A percentile compares a stretch with the other conserved stretches of the same genome.
Conservation (phyloP, 805 yeast species). For the Yamadazyma sp. region DNA sequence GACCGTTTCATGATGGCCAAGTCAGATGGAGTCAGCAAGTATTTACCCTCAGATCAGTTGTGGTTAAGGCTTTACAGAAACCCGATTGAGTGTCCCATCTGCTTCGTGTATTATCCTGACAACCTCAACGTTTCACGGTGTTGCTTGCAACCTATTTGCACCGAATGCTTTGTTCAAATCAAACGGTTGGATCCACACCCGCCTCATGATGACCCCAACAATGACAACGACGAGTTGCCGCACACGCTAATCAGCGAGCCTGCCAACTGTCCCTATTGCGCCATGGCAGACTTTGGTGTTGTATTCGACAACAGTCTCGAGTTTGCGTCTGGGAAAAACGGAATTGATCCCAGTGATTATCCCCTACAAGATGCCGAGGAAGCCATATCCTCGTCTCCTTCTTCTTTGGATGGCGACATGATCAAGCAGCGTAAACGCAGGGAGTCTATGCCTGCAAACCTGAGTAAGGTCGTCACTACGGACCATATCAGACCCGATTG, state of each 20-base stretch:
- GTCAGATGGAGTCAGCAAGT: slow-evolving; percentile 13
- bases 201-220: slow-evolving; percentile 60
- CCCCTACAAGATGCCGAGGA: slow-evolving; percentile 3
- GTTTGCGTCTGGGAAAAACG: slow-evolving; percentile 57
- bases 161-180: slow-evolving; percentile 96
- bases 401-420: slow-evolving; percentile 3
- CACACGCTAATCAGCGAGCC: slow-evolving; percentile 79
- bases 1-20: slow-evolving; percentile 30
- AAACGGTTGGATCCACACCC: slow-evolving; percentile 91
- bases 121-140: slow-evolving; percentile 79
- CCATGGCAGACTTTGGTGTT: slow-evolving; percentile 81
- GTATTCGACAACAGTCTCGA: slow-evolving; percentile 65
- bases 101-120: slow-evolving; percentile 83
- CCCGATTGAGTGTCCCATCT: slow-evolving; percentile 88
- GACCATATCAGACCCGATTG: slow-evolving; percentile 92
- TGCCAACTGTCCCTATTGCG: slow-evolving; percentile 92
- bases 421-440: slow-evolving; percentile 21
- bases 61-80: slow-evolving; percentile 61
- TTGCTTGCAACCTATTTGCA: slow-evolving; percentile 89
- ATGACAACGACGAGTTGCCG: slow-evolving; percentile 39
- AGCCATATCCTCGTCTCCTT: slow-evolving; percentile 12
- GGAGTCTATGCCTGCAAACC: slow-evolving; percentile 60
- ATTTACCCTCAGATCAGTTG: slow-evolving; percentile 44
- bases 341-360: slow-evolving; percentile 44
- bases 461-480: slow-evolving; percentile 71